Percentiles rank a stretch among this genome's conserved stretches.
phyloP scores from a whole-genome alignment of 805 yeast genomes.

The Groenewaldozyma tartarivorans region DNA sequence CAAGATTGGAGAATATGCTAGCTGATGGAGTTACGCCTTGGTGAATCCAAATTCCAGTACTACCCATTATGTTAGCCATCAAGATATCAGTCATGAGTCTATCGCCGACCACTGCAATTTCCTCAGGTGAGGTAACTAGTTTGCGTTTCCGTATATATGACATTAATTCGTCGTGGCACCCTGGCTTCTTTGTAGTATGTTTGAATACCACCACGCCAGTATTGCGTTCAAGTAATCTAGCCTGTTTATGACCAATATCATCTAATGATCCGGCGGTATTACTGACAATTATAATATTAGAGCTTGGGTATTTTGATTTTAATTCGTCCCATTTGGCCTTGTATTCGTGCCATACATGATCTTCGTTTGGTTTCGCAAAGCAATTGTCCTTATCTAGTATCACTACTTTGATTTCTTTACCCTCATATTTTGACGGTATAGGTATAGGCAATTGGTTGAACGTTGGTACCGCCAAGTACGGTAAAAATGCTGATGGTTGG shows the following conservation, averaged over 20 bases:
- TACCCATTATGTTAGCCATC: constrained; percentile 92
- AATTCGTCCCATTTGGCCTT: constrained; percentile 45
- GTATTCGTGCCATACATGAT: neutral
- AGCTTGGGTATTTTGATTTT: constrained; percentile 48
- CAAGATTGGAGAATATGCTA: constrained; percentile 9
- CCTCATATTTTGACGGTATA: constrained; percentile 11
- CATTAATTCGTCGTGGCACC: constrained; percentile 49
- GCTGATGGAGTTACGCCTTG: constrained; percentile 52
- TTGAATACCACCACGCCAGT: constrained; percentile 33
- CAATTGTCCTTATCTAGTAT: constrained; percentile 94
- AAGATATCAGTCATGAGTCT: constrained; percentile 82
- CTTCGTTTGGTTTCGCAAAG: constrained; percentile 72
- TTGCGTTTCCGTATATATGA: constrained; percentile 45
- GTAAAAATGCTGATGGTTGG: constrained; percentile 62
- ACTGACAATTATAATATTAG: constrained; percentile 65
- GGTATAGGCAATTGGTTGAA: constrained; percentile 58
- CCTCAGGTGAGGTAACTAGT: constrained; percentile 39
- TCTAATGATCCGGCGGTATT: constrained; percentile 89
- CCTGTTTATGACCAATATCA: constrained; percentile 53
- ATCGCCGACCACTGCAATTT: constrained; percentile 85
- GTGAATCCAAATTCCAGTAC: constrained; percentile 73
- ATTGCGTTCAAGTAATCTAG: constrained; percentile 46
- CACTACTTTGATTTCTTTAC: constrained; percentile 51
- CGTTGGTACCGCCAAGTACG: constrained; percentile 46
- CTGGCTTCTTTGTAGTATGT: constrained; percentile 28